phyloP scores from a whole-genome alignment of 2,329 filamentous ascomycete species.

The Coccinonectria pachysandricola region DNA sequence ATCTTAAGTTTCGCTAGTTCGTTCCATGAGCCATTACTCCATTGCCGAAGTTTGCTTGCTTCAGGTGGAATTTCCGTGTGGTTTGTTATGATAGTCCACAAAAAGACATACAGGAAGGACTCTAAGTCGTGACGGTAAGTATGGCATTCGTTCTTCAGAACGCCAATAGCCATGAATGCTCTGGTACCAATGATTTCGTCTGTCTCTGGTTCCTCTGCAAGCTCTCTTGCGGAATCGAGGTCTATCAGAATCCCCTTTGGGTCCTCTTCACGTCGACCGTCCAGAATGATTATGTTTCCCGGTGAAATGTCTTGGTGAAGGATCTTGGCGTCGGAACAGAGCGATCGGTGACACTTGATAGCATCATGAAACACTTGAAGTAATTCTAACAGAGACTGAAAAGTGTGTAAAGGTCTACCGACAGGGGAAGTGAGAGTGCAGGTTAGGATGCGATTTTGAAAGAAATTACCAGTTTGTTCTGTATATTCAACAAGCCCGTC shows the following conservation, averaged over 20 bases:
- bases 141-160: constrained; percentile 4
- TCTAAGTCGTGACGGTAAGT: constrained; percentile 20
- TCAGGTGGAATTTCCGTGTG: constrained; percentile 3
- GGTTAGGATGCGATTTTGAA: constrained; percentile 10
- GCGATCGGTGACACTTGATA: constrained; percentile 11
- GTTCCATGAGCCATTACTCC: constrained; percentile 6
- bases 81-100: constrained; percentile 10
- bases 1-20: constrained; percentile 5
- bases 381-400: constrained; percentile 7
- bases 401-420: constrained; percentile 10
- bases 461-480: constrained; percentile 5
- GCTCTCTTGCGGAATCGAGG: constrained; percentile 9
- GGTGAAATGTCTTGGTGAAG: no score
- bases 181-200: constrained; percentile 8
- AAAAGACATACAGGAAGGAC: constrained; percentile 18
- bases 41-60: constrained; percentile 7
- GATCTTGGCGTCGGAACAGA: no score
- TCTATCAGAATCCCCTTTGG: constrained; percentile 13
- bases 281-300: constrained; percentile 13
- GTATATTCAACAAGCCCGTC: constrained; percentile 6
- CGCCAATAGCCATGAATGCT: constrained; percentile 18
- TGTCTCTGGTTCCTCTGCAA: constrained; percentile 2
- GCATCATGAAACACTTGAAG: constrained; percentile 10
- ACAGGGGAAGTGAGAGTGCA: constrained; percentile 12
- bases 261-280: no score